Conservation (phyloP, 768 basidiomycete species). For the Amanita molliuscula region DNA sequence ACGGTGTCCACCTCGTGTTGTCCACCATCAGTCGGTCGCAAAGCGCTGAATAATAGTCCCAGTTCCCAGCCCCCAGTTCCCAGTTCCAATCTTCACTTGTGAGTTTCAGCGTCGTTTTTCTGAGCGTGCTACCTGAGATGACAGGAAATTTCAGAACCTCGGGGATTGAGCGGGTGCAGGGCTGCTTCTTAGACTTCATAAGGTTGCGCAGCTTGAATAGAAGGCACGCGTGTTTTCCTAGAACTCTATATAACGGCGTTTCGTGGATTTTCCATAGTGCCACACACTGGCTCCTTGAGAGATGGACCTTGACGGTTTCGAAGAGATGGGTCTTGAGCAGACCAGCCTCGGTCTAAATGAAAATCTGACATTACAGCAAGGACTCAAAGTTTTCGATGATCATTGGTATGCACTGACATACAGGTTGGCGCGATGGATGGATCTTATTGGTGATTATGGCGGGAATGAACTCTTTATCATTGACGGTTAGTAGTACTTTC, state of each 20-base stretch:
- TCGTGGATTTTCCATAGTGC: not conserved
- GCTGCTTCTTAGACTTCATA: not conserved
- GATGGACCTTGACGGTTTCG: conserved; percentile 6
- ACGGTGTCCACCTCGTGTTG: too few species aligned
- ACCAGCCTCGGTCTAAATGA: not conserved
- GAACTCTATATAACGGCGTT: not conserved
- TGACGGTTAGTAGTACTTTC: conserved; percentile 34
- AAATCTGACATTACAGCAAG: not conserved
- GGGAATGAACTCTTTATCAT: conserved; percentile 57
- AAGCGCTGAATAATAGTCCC: too few species aligned
- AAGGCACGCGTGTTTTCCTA: too few species aligned
- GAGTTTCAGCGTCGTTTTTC: too few species aligned
- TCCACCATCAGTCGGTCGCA: too few species aligned
- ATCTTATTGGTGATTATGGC: conserved; percentile 61
- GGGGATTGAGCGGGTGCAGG: not conserved
- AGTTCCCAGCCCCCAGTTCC: too few species aligned
- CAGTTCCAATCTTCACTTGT: too few species aligned
- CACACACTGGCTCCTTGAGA: not conserved
- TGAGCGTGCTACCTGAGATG: too few species aligned
- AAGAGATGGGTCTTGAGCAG: not conserved
- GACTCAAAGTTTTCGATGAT: conserved; percentile 1
- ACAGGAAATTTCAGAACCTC: not conserved
- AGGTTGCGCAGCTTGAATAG: not conserved
- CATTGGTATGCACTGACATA: conserved; percentile 10
- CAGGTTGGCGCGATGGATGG: conserved; percentile 35